Evolutionary conservation across 2,329 filamentous ascomycete species (phyloP).

Genomic region (Scedosporium apiospermum): DNA sequence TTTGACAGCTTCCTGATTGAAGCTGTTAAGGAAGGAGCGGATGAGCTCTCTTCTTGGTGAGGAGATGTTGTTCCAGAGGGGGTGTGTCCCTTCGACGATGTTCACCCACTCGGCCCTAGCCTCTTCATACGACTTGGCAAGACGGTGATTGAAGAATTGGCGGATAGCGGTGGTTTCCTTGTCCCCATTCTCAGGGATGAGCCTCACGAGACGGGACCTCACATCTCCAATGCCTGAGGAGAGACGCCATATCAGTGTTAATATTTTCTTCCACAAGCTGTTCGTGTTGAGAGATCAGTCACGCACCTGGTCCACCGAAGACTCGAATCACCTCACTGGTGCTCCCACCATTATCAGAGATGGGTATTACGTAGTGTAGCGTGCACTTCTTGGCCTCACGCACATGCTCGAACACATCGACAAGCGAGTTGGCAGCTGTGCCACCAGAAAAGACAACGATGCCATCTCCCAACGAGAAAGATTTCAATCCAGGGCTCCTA

Average conservation of each 20-base stretch:
- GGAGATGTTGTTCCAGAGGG: slow-evolving; percentile 62
- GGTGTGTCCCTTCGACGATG: slow-evolving; percentile 74
- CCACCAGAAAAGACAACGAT: slow-evolving; percentile 87
- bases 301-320: slow-evolving; percentile 78
- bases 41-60: slow-evolving; percentile 69
- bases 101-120: slow-evolving; percentile 78
- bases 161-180: slow-evolving; percentile 67
- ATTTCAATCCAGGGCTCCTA: not conserved
- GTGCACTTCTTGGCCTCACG: slow-evolving; percentile 55
- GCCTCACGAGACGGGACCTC: slow-evolving; percentile 63
- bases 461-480: slow-evolving; percentile 22
- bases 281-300: slow-evolving; percentile 2
- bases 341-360: slow-evolving; percentile 91
- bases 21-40: slow-evolving; percentile 64
- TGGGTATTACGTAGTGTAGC: slow-evolving; percentile 82
- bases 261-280: not conserved
- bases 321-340: slow-evolving; percentile 90
- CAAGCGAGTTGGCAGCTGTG: slow-evolving; percentile 87
- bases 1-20: slow-evolving; percentile 72
- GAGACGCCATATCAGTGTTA: slow-evolving; percentile 23
- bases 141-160: slow-evolving; percentile 76
- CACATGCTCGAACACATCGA: slow-evolving; percentile 74
- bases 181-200: slow-evolving; percentile 62
- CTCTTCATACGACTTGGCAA: slow-evolving; percentile 49
- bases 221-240: slow-evolving; percentile 46